Percentiles rank a stretch among this genome's conserved stretches.
These are phyloP conservation scores for Passiflora organensis DNA, from an alignment of 345 rosid genomes.

Conservation along the genomic window DNA sequence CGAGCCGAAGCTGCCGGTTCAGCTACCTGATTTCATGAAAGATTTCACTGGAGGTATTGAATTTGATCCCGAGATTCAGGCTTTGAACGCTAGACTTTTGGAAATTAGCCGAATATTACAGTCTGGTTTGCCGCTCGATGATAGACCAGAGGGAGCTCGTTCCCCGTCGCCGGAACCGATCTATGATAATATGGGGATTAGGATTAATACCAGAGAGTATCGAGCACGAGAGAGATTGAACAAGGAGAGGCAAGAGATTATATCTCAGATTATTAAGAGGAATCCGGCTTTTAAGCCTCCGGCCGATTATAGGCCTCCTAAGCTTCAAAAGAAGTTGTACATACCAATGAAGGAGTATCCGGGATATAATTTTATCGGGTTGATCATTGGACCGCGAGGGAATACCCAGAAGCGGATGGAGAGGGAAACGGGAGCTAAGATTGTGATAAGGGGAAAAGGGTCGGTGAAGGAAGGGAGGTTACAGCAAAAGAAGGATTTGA, in stretches of 20 bases:
- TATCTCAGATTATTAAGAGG: conserved; percentile 79
- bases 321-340: conserved; percentile 93
- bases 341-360: conserved; percentile 94
- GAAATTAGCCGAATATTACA: conserved; percentile 81
- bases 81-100: conserved; percentile 72
- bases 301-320: conserved; percentile 91
- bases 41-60: conserved; percentile 90
- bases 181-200: conserved; percentile 88
- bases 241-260: conserved; percentile 86
- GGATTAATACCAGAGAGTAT: conserved; percentile 82
- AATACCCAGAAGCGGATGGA: conserved; percentile 99
- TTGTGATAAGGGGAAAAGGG: conserved; percentile 94
- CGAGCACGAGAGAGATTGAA: conserved; percentile 85
- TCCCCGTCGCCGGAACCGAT: conserved; percentile 96
- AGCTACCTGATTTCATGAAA: conserved; percentile 89
- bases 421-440: conserved; percentile 91
- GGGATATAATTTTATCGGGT: conserved; percentile 84
- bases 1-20: conserved; percentile 77
- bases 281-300: conserved; percentile 97
- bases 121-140: conserved; percentile 75
- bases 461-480: conserved; percentile 88
- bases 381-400: conserved; percentile 94
- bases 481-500: conserved; percentile 92
- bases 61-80: conserved; percentile 87
- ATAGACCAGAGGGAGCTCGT: conserved; percentile 85